phyloP scores from a whole-genome alignment of 306 rosid species.

The Trifolium dubium region DNA sequence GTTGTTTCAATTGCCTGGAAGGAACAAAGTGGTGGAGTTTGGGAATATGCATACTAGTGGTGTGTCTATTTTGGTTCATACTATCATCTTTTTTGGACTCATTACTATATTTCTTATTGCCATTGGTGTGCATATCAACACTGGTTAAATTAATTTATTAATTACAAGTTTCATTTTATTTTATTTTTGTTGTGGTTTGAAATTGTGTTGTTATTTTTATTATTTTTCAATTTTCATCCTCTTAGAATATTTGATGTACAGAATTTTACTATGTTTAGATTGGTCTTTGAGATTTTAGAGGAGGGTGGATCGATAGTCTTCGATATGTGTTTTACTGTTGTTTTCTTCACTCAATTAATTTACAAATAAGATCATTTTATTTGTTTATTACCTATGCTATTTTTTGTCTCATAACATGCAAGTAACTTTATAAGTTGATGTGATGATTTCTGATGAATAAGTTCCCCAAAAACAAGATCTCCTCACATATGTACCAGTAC shows the following conservation, averaged over 20 bases:
- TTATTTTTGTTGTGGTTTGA: background rate
- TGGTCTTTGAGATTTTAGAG: background rate
- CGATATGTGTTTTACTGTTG: background rate
- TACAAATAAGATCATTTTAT: background rate
- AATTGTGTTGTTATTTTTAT: background rate
- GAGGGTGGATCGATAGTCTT: background rate
- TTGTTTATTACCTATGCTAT: background rate
- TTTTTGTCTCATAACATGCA: background rate
- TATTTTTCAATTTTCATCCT: background rate
- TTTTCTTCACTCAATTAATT: background rate
- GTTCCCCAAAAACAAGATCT: too few species aligned
- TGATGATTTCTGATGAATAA: too few species aligned
- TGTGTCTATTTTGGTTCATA: conserved; percentile 58
- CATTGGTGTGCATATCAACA: conserved; percentile 63
- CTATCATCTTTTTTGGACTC: conserved; percentile 72
- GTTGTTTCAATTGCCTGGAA: conserved; percentile 68
- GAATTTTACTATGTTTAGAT: background rate
- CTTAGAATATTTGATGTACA: background rate
- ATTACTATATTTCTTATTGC: conserved; percentile 68
- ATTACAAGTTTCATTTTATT: background rate
- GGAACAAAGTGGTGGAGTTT: conserved; percentile 54
- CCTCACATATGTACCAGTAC: too few species aligned
- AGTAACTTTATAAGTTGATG: too few species aligned
- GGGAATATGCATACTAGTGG: conserved; percentile 69
- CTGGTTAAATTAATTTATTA: conserved; percentile 46